phyloP scores from a whole-genome alignment of 768 basidiomycete genomes.

The Pisolithus sp. region DNA sequence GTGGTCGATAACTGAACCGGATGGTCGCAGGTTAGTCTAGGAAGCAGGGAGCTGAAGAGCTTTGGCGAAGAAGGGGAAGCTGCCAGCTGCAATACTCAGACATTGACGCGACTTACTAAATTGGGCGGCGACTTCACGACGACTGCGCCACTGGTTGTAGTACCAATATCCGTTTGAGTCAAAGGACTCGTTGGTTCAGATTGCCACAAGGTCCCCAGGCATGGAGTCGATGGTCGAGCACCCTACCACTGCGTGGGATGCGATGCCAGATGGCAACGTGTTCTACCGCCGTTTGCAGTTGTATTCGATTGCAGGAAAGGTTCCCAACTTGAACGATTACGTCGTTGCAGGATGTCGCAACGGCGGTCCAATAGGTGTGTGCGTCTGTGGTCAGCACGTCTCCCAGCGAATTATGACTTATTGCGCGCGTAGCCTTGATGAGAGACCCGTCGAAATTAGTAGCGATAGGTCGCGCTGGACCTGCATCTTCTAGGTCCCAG shows the following conservation, averaged over 20 bases:
- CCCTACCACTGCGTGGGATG: slow-evolving; percentile 82
- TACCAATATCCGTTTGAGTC: too few relatives aligned
- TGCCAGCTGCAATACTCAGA: too few relatives aligned
- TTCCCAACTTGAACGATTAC: slow-evolving; percentile 75
- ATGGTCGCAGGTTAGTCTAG: too few relatives aligned
- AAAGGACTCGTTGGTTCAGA: too few relatives aligned
- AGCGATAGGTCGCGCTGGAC: slow-evolving; percentile 53
- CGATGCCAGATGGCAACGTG: slow-evolving; percentile 79
- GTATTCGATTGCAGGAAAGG: slow-evolving; percentile 75
- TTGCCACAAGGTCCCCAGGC: too few relatives aligned
- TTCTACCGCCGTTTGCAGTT: slow-evolving; percentile 85
- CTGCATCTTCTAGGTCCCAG: slow-evolving; percentile 65
- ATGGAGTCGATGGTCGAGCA: slow-evolving; percentile 46
- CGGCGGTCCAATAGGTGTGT: slow-evolving; percentile 83
- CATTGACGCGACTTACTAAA: too few relatives aligned
- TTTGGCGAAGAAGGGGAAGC: too few relatives aligned
- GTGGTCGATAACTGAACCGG: too few relatives aligned
- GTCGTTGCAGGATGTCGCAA: slow-evolving; percentile 74
- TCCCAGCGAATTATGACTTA: slow-evolving; percentile 1
- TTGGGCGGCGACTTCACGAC: too few relatives aligned
- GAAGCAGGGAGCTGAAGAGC: too few relatives aligned
- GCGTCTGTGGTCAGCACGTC: neutral
- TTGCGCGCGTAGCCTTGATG: slow-evolving; percentile 61
- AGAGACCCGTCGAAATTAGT: slow-evolving; percentile 78
- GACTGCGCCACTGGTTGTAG: too few relatives aligned